These are phyloP conservation scores for Gloeophyllum trabeum DNA, from an alignment of 768 basidiomycete genomes.

Conservation along the genomic window DNA sequence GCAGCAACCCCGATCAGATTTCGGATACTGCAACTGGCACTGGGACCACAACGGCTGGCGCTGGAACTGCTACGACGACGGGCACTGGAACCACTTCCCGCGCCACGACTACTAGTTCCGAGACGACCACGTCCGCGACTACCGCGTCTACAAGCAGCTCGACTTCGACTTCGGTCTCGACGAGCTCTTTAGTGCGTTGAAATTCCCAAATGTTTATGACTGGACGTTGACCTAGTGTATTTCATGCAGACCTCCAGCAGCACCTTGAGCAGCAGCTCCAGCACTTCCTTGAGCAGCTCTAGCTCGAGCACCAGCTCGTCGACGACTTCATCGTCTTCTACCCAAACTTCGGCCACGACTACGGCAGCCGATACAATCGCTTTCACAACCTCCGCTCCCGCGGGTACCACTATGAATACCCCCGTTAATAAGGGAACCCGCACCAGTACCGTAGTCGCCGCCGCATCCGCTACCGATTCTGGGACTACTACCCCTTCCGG, in stretches of 20 bases:
- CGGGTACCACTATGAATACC: too few species aligned
- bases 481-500: conserved; percentile 12
- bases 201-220: conserved; percentile 1
- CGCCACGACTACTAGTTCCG: conserved; percentile 9
- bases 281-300: conserved; percentile 3
- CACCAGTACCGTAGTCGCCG: conserved; percentile 8
- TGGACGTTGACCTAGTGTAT: neutral
- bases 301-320: conserved; percentile 3
- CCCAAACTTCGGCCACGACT: conserved; percentile 19
- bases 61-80: conserved; percentile 6
- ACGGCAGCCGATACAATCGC: conserved; percentile 9
- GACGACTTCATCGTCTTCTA: conserved; percentile 4
- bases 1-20: conserved; percentile 16
- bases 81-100: conserved; percentile 5
- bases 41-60: conserved; percentile 7
- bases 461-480: conserved; percentile 14
- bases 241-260: conserved; percentile 5
- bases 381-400: conserved; percentile 7
- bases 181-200: conserved; percentile 2
- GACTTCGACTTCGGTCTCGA: conserved; percentile 5
- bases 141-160: conserved; percentile 7
- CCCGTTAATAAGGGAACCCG: too few species aligned
- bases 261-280: conserved; percentile 4
- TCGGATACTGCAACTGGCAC: conserved; percentile 9
- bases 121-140: conserved; percentile 1